These are phyloP conservation scores for Monosporascus ibericus DNA, from an alignment of 2,329 filamentous ascomycete species.

Conservation along the genomic window DNA sequence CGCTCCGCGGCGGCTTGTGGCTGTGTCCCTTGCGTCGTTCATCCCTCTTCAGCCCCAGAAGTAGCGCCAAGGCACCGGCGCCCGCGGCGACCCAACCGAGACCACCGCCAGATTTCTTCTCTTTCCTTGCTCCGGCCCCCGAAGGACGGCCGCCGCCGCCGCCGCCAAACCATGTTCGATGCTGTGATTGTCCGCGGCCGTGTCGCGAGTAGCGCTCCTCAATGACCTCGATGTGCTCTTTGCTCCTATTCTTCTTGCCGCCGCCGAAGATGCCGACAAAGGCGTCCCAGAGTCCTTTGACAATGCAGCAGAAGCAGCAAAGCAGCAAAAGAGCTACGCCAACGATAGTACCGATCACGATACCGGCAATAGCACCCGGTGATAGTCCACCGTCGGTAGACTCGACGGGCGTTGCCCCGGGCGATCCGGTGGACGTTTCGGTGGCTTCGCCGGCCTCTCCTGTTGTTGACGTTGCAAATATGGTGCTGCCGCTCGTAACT, in stretches of 20 bases:
- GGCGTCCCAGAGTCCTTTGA: conserved; percentile 54
- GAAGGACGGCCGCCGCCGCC: conserved; percentile 38
- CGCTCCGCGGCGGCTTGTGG: conserved; percentile 34
- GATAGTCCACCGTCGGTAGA: conserved; percentile 46
- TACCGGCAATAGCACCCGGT: conserved; percentile 71
- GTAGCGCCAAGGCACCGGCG: conserved; percentile 43
- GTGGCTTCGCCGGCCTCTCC: conserved; percentile 47
- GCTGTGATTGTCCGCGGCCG: conserved; percentile 44
- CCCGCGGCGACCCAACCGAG: conserved; percentile 48
- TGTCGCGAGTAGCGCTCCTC: conserved; percentile 56
- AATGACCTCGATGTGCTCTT: conserved; percentile 52
- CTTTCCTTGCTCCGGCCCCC: conserved; percentile 29
- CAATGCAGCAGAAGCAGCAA: conserved; percentile 70
- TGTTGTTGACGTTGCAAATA: conserved; percentile 42
- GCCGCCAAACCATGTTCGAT: conserved; percentile 52
- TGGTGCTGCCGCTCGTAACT: conserved; percentile 47
- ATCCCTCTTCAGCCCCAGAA: conserved; percentile 48
- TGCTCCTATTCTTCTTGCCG: conserved; percentile 40
- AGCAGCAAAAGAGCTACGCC: conserved; percentile 62
- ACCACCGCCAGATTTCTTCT: conserved; percentile 43
- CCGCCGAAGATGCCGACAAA: conserved; percentile 54
- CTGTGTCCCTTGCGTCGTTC: conserved; percentile 38
- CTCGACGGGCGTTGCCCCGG: conserved; percentile 29
- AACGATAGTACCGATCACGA: conserved; percentile 67
- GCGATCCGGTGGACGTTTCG: conserved; percentile 46